Evolutionary conservation across 768 basidiomycete species (phyloP), one percentile per base, ranked within the genome.

Genomic region (Mycena epipterygia): DNA sequence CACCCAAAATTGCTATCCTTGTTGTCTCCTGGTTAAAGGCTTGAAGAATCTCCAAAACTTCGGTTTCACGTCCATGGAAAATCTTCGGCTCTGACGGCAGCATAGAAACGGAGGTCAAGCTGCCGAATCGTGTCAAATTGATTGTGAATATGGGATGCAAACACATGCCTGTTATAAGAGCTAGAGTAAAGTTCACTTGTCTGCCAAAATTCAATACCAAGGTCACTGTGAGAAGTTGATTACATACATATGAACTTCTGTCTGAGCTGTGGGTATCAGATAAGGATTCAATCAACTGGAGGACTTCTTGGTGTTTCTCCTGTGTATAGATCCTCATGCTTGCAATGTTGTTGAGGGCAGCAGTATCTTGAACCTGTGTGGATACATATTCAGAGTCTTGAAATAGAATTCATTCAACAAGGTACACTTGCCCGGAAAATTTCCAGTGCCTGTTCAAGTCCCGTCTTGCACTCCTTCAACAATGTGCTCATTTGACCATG

Each of bases 1-100:
- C 42, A 25, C 63, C 63, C 1, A 64, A 19, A 46, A 64, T 64
- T n/a, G 42, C 63, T 3, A 56, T 64, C 23, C 63, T 42, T 2
- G 63, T 39, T 9, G 35, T 2, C 2, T 23, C 39, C 21, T 64
- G 25, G 2, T 1, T 21, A 14, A 62, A 39, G 13, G 19, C 8
- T 17, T 62, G 5, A 3, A 64, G 19, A 23, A 64, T 64, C 2
- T 64, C 23, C 7, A 13, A 0, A 3, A 64, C 14, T 52, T 64
- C 62, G 13, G 37, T 29, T n/a, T n/a, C n/a, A n/a, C n/a, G n/a
- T n/a, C n/a, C n/a, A n/a, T n/a, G n/a, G n/a, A n/a, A n/a, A n/a
- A 64, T 56, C 32, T 56, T 23, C 0, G 64, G 64, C 17, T 56
- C 32, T 0, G 64, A 27, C 27, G 64, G 64, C 2, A 65, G 32